A percentile compares a stretch with the other conserved stretches of the same genome.
phyloP scores from a whole-genome alignment of 306 rosid genomes.

The Trifolium pratense region DNA sequence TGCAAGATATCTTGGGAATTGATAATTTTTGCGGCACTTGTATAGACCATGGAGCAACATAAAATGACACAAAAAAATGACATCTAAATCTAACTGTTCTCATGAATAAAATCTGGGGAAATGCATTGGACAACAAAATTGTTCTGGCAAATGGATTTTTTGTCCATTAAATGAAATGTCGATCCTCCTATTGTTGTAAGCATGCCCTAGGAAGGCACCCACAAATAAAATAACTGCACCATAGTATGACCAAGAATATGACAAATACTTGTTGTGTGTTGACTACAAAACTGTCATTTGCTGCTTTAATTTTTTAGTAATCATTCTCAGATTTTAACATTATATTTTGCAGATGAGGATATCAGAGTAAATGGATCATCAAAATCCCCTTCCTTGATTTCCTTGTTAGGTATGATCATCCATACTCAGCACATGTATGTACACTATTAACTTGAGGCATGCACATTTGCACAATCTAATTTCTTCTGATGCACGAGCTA shows the following conservation, averaged over 20 bases:
- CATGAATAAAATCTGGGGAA: conserved; percentile 18
- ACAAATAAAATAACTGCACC: conserved; percentile 13
- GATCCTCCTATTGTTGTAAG: conserved; percentile 31
- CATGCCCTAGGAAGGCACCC: conserved; percentile 15
- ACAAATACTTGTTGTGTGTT: conserved; percentile 15
- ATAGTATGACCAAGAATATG: conserved; percentile 8
- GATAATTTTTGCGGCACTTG: background rate
- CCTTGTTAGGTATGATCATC: conserved; percentile 80
- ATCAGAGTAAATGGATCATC: conserved; percentile 64
- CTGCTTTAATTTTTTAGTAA: background rate
- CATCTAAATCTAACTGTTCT: conserved; percentile 26
- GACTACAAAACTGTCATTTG: conserved; percentile 12
- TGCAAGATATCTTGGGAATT: conserved; percentile 17
- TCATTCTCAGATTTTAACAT: conserved; percentile 12
- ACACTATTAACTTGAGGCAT: conserved; percentile 28
- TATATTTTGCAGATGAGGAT: conserved; percentile 64
- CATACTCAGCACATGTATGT: background rate
- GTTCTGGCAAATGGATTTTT: conserved; percentile 5
- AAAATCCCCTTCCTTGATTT: conserved; percentile 69
- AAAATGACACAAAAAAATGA: background rate
- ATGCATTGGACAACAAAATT: conserved; percentile 7
- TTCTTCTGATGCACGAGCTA: background rate
- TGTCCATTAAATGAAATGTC: conserved; percentile 6
- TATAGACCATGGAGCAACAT: background rate
- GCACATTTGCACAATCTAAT: conserved; percentile 4